These are phyloP conservation scores for Seiridium unicorne DNA, from an alignment of 2,329 filamentous ascomycete genomes.

Conservation along the genomic window DNA sequence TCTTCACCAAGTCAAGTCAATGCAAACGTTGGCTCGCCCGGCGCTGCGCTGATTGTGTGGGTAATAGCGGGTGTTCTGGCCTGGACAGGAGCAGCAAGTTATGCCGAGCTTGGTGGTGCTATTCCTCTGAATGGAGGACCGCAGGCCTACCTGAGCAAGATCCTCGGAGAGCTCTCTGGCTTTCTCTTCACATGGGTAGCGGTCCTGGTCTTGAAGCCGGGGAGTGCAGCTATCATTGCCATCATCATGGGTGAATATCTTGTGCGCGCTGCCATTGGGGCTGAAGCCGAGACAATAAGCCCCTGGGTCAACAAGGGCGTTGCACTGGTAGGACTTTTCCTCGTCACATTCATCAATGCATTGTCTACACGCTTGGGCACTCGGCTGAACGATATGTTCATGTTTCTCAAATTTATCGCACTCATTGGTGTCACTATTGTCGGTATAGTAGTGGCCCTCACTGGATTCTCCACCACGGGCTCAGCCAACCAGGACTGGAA, in stretches of 20 bases:
- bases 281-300: slow-evolving; percentile 78
- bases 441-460: slow-evolving; percentile 85
- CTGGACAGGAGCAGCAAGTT: slow-evolving; percentile 94
- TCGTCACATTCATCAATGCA: slow-evolving; percentile 85
- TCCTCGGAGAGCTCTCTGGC: slow-evolving; percentile 88
- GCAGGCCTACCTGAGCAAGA: slow-evolving; percentile 93
- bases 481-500: slow-evolving; percentile 84
- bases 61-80: slow-evolving; percentile 85
- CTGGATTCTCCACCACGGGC: slow-evolving; percentile 77
- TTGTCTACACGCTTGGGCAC: slow-evolving; percentile 87
- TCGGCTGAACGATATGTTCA: slow-evolving; percentile 84
- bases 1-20: slow-evolving; percentile 93
- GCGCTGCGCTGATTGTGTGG: slow-evolving; percentile 90
- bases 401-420: slow-evolving; percentile 95
- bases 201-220: slow-evolving; percentile 90
- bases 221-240: slow-evolving; percentile 87
- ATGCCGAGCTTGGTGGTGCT: slow-evolving; percentile 91
- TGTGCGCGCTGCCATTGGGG: slow-evolving; percentile 81
- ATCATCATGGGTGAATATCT: slow-evolving; percentile 99
- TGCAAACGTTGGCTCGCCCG: slow-evolving; percentile 84
- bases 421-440: slow-evolving; percentile 82
- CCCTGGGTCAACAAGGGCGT: slow-evolving; percentile 90
- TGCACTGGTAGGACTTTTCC: slow-evolving; percentile 70
- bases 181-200: slow-evolving; percentile 98
- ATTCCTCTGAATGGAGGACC: slow-evolving; percentile 94